Base-by-base conservation (phyloP, 148 eudicot species). In the Rhododendron williamsianum region DNA sequence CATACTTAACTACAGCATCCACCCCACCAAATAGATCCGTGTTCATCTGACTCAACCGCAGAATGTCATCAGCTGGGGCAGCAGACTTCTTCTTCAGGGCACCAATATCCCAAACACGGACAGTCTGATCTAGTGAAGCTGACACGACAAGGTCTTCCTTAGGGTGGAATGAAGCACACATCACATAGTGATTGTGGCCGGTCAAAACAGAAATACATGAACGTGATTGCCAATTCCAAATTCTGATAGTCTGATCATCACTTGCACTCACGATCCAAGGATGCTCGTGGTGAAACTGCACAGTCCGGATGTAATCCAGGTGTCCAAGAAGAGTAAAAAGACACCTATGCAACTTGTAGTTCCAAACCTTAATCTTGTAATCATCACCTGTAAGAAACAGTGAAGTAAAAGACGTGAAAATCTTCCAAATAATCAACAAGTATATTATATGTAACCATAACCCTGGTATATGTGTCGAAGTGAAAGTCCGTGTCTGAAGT, bases 191-290 rank as follows among this genome's bases (percentile, higher is more conserved):
- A 88, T 96, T 96, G 89, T 96, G 98, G 35, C 98, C 98, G 7
- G 98, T 96, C 90, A 96, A 90, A 35, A 96, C 98, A 88, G 98
- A 95, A 49, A 96, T 91, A 87, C 98, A 96, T 45, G 98, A 95
- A 83, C 98, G 96, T 21, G 99, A 96, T 74, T 96, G 99, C 99
- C 99, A 96, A 79, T 96, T 96, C 99, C 99, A 96, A 81, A 96
- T 93, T 89, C 99, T 86, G 43, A 91, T 90, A 46, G 94, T 92
- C 86, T 92, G 94, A 82, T 92, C 94, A 86, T 92, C 94, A 88
- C 94, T 92, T 27, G 94, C 92, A 85, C 94, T 92, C 82, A 92
- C 93, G 11, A 92, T 92, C 94, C 94, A 92, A 82, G 94, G 94
- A 83, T 86, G 81, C 82, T 92, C 92, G 38, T 92, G 94, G 46